Evolutionary conservation across 2,329 filamentous ascomycete genomes (phyloP).

Genomic region (Monosporascus sp.): DNA sequence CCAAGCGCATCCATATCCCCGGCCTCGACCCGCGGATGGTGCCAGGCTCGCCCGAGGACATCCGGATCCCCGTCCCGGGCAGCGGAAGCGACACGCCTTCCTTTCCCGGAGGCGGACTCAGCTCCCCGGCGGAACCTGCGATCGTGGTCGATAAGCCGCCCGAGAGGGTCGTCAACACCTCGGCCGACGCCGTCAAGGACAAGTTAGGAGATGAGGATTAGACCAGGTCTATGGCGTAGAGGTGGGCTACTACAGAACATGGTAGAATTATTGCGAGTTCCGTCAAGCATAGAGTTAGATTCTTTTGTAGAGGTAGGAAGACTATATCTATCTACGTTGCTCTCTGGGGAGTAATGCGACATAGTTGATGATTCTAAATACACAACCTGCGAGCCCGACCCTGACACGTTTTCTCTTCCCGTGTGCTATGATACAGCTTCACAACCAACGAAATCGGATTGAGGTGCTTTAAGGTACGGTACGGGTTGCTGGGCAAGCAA

Average conservation of each 20-base stretch:
- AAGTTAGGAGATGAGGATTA: conserved; percentile 29
- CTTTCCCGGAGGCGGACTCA: conserved; percentile 43
- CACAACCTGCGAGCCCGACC: too few relatives aligned
- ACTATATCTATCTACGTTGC: too few relatives aligned
- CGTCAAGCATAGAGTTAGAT: too few relatives aligned
- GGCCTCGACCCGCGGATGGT: conserved; percentile 61
- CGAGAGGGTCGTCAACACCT: conserved; percentile 25
- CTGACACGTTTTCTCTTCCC: too few relatives aligned
- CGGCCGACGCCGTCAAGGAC: conserved; percentile 25
- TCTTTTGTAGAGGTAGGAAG: too few relatives aligned
- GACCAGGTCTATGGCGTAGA: neutral
- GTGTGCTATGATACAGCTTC: too few relatives aligned
- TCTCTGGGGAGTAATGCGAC: too few relatives aligned
- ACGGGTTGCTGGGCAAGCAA: too few relatives aligned
- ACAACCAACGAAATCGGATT: too few relatives aligned
- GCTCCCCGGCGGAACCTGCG: conserved; percentile 39
- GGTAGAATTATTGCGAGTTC: neutral
- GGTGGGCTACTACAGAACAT: too few relatives aligned
- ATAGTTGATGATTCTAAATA: too few relatives aligned
- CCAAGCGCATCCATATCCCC: conserved; percentile 83
- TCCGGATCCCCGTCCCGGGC: conserved; percentile 67
- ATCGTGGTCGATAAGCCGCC: conserved; percentile 22
- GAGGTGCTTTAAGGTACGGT: too few relatives aligned
- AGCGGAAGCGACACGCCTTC: conserved; percentile 35
- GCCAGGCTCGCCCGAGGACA: conserved; percentile 73